A percentile compares a stretch with the other conserved stretches of the same genome.
These are phyloP conservation scores for Gentiana macrophylla DNA, from an alignment of 257 asterid species.

Conservation along the genomic window DNA sequence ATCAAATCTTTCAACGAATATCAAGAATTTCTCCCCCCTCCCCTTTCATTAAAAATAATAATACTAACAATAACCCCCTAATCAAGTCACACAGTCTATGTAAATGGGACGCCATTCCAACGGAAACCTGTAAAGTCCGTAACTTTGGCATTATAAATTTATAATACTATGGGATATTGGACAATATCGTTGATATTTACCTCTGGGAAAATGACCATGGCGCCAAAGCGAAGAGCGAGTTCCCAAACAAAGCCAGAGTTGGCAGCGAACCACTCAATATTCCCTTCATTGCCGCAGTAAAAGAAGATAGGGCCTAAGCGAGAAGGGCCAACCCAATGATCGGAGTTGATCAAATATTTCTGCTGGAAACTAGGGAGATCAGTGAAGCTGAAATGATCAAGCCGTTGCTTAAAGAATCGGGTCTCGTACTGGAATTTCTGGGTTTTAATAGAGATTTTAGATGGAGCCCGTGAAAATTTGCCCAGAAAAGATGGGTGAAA, in stretches of 20 bases:
- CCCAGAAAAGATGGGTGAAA: slow-evolving; percentile 29
- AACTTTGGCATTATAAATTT: too few relatives aligned
- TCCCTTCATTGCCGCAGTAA: slow-evolving; percentile 93
- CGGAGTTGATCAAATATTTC: slow-evolving; percentile 65
- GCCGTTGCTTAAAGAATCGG: slow-evolving; percentile 60
- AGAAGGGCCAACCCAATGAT: slow-evolving; percentile 66
- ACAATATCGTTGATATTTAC: slow-evolving; percentile 15
- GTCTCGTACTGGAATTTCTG: slow-evolving; percentile 51
- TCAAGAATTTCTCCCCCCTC: too few relatives aligned
- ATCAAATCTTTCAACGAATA: slow-evolving; percentile 6
- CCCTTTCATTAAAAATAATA: neutral
- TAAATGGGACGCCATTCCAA: neutral
- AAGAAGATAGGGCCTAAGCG: slow-evolving; percentile 59
- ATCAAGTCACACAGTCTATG: neutral
- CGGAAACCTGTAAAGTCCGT: neutral
- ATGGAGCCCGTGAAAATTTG: slow-evolving; percentile 18
- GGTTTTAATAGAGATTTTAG: slow-evolving; percentile 4
- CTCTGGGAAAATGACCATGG: slow-evolving; percentile 84
- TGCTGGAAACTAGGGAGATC: slow-evolving; percentile 54
- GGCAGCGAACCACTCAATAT: slow-evolving; percentile 87
- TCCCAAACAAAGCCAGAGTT: slow-evolving; percentile 91
- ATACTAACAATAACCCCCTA: neutral
- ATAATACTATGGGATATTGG: too few relatives aligned
- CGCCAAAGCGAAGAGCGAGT: slow-evolving; percentile 67
- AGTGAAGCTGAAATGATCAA: slow-evolving; percentile 82